These are phyloP conservation scores for Colletotrichum incanum DNA, from an alignment of 2,329 filamentous ascomycete genomes.

Conservation along the genomic window DNA sequence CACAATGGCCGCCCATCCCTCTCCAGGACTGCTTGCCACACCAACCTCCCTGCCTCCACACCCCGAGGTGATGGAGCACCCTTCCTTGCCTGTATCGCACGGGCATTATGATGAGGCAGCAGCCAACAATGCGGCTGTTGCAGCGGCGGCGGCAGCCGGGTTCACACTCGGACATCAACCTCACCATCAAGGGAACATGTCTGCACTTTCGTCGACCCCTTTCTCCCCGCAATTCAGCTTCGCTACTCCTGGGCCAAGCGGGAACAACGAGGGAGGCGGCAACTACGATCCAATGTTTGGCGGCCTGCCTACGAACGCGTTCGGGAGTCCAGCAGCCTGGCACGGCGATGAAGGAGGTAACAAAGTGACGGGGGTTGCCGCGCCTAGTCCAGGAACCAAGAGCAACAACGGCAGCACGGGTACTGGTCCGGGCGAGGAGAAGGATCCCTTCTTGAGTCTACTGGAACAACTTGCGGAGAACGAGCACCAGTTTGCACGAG, in stretches of 20 bases:
- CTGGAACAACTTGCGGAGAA: slow-evolving; percentile 89
- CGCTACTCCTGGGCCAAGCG: slow-evolving; percentile 50
- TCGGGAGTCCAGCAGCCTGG: slow-evolving; percentile 68
- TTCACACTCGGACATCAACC: slow-evolving; percentile 52
- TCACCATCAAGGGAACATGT: slow-evolving; percentile 51
- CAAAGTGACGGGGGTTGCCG: slow-evolving; percentile 36
- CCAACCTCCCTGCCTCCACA: slow-evolving; percentile 56
- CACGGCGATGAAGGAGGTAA: slow-evolving; percentile 57
- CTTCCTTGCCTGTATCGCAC: slow-evolving; percentile 52
- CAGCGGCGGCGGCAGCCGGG: slow-evolving; percentile 55
- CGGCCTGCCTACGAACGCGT: slow-evolving; percentile 67
- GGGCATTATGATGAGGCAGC: slow-evolving; percentile 54
- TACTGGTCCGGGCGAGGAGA: slow-evolving; percentile 72
- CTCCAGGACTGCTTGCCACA: slow-evolving; percentile 57
- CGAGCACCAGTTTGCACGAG: slow-evolving; percentile 73
- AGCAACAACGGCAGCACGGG: slow-evolving; percentile 67
- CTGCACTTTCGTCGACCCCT: slow-evolving; percentile 51
- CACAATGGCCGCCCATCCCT: slow-evolving; percentile 55
- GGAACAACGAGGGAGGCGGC: slow-evolving; percentile 52
- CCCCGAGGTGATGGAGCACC: slow-evolving; percentile 52
- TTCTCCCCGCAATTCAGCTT: slow-evolving; percentile 63
- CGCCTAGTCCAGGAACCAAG: slow-evolving; percentile 57
- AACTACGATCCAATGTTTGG: slow-evolving; percentile 75
- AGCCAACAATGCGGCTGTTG: slow-evolving; percentile 53
- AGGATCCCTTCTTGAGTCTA: slow-evolving; percentile 85